Base-by-base conservation (phyloP, 1,139 yeast genomes). In the Debaryomyces robertsiae region DNA sequence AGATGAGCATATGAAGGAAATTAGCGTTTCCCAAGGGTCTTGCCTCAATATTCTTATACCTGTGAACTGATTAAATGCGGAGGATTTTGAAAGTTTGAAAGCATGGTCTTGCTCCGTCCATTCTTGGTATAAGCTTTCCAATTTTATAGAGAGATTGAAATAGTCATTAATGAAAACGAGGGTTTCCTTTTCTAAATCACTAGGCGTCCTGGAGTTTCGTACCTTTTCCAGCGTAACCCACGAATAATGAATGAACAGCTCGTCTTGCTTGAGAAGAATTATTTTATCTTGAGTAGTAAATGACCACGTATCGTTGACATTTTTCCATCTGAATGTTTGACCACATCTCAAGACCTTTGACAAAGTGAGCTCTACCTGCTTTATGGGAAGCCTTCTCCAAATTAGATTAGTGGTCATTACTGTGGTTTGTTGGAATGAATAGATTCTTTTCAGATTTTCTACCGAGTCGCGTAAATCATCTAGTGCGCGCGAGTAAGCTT, bases 1-100 rank as follows among this genome's bases (percentile, higher is more conserved):
- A n/a, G 96, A 84, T 3, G 96, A 88, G 61, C 98, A 93, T 16
- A 93, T 94, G 52, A 93, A 93, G 2, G 94, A 85, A 15, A 93
- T 66, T 35, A 89, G 68, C 32, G 94, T 89, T 55, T 94, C 98
- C 98, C 98, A 93, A 0, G 98, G 98, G 49, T 91, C 96, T 60
- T 93, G 98, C 38, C 91, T 73, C 23, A 91, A 73, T 44, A 90
- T 87, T 29, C 98, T 67, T 19, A 91, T 82, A 0, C 98, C 98
- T 3, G 70, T 68, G 42, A 81, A 79, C 18, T 63, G 61, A 3
- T 61, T 45, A 49, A 73, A 73, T 2, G 73, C 70, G 2, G 72
- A 62, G 11, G 51, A 47, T 15, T 54, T 61, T 31, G 42, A 55
- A 51, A 43, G 61, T 53, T 60, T 79, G 77, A 36, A 74, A 63